These are phyloP conservation scores for Singerocomus inundabilis DNA, from an alignment of 1,284 basidiomycete species.

Conservation along the genomic window DNA sequence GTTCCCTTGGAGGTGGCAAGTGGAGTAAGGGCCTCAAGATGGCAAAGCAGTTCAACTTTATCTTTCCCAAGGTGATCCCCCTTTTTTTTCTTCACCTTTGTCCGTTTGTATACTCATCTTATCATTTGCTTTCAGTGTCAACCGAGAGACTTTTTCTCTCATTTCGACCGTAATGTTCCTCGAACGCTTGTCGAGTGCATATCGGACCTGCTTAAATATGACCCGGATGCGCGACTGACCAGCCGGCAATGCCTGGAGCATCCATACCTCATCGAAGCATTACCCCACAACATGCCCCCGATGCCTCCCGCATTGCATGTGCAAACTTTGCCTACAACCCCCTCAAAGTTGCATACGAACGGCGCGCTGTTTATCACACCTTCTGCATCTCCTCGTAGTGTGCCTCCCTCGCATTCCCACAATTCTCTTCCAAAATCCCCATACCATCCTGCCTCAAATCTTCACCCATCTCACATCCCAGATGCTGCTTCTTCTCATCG, in stretches of 20 bases:
- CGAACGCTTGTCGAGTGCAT: conserved; percentile 89
- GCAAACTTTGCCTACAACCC: conserved; percentile 32
- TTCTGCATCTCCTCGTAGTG: conserved; percentile 51
- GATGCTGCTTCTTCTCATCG: conserved; percentile 57
- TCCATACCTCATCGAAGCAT: conserved; percentile 78
- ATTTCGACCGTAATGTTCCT: conserved; percentile 82
- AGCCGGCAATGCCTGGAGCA: conserved; percentile 87
- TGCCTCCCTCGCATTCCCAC: conserved; percentile 64
- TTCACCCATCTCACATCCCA: conserved; percentile 40
- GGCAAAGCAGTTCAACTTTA: conserved; percentile 84
- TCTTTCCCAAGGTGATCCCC: conserved; percentile 77
- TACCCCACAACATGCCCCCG: conserved; percentile 66
- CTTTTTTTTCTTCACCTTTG: background rate
- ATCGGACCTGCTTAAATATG: conserved; percentile 87
- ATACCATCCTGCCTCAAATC: conserved; percentile 34
- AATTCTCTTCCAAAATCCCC: conserved; percentile 38
- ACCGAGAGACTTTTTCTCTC: conserved; percentile 73
- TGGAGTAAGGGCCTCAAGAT: conserved; percentile 88
- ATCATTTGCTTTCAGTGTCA: conserved; percentile 49
- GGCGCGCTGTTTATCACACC: conserved; percentile 43
- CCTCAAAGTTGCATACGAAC: conserved; percentile 39
- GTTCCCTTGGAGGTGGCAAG: conserved; percentile 78
- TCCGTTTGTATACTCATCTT: background rate
- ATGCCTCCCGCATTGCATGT: conserved; percentile 51
- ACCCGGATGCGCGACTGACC: conserved; percentile 84